Base-by-base conservation (phyloP, 2,329 filamentous ascomycete species). In the Balansia obtecta region DNA sequence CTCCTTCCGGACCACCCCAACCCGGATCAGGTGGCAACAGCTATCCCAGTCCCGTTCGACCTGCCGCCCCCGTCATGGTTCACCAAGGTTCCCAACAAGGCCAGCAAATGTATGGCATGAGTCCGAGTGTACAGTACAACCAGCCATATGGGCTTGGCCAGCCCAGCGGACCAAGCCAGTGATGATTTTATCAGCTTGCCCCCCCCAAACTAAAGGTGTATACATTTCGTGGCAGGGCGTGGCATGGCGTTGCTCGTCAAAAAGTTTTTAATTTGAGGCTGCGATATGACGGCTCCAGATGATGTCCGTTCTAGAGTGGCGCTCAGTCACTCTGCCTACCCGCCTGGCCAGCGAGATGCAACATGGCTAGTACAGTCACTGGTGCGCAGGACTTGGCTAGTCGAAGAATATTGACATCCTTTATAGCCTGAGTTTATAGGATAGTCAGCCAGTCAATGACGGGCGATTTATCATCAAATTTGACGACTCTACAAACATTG, bases 21-120 rank as follows among this genome's bases (percentile, higher is more conserved):
- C 67, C 71, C 9, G 76, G 81, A 50, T 80, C 84, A 18, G 86
- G 79, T 42, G 75, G 79, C 8, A 86, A 83, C 58, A 88, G 88
- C 15, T 95, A 87, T 61, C 86, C 88, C n/a, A 96, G 91, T 63
- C 91, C 91, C 1, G 83, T 88, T 51, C 80, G 89, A 45, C 82
- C 83, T 30, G 65, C 73, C 18, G 88, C 93, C 12, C 84, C 88
- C 2, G 88, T 94, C 83, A 97, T 97, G 91, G 86, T 84, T 60
- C 90, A 90, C 57, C 88, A 95, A 69, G 88, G 88, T 50, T 96
- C 90, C 30, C 91, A 96, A 61, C 90, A 95, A 65, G 89, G 90
- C 40, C 88, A 94, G 63, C 81, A 71, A 60, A 80, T 73, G 69
- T 90, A 78, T 72, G 85, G 79, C 55, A 87, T 90, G 83, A 86